Conservation (phyloP, 371 early-diverging fungal species). For the Mucor saturninus region DNA sequence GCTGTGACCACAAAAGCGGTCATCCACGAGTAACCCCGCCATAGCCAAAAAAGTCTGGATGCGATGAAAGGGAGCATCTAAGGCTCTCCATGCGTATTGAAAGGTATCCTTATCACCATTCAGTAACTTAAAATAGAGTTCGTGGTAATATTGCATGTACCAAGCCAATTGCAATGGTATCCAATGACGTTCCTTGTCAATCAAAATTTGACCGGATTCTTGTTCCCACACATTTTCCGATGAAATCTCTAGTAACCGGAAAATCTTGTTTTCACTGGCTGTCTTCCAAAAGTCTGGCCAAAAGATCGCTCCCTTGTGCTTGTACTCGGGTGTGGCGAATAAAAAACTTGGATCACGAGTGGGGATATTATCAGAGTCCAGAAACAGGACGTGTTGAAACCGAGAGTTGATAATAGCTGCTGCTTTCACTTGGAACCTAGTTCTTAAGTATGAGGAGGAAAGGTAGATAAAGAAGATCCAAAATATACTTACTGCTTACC, state of each 20-base stretch:
- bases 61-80: constrained; percentile 34
- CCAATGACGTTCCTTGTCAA: constrained; percentile 41
- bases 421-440: constrained; percentile 54
- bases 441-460: not conserved
- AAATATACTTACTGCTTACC: constrained; percentile 39
- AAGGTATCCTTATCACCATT: constrained; percentile 54
- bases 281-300: constrained; percentile 65
- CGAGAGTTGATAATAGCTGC: constrained; percentile 51
- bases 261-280: constrained; percentile 41
- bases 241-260: constrained; percentile 32
- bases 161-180: constrained; percentile 39
- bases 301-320: constrained; percentile 49
- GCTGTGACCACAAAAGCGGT: constrained; percentile 44
- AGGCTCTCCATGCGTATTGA: constrained; percentile 46
- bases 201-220: constrained; percentile 50
- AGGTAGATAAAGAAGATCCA: not conserved
- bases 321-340: constrained; percentile 44
- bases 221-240: constrained; percentile 50
- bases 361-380: constrained; percentile 58
- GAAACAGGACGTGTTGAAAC: constrained; percentile 51
- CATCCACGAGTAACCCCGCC: constrained; percentile 32
- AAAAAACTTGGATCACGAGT: constrained; percentile 50
- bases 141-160: constrained; percentile 42
- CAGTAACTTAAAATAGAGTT: constrained; percentile 41
- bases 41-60: constrained; percentile 37